These are phyloP conservation scores for Solanum sparsipilum DNA, from an alignment of 257 asterid species.

Conservation along the genomic window DNA sequence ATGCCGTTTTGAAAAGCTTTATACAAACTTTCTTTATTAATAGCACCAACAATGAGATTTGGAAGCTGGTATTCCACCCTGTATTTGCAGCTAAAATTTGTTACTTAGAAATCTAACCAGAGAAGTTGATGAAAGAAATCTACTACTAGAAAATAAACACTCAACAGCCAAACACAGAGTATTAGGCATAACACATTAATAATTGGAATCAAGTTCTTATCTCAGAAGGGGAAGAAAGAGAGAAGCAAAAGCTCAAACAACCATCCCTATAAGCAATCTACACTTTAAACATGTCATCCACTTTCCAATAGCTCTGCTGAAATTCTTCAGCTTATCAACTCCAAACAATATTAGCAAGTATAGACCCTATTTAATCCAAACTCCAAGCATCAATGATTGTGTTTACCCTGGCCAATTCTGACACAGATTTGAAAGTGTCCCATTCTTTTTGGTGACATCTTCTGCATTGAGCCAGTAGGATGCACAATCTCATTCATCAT, in stretches of 20 bases:
- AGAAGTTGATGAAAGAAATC: not conserved
- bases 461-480: not conserved
- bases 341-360: not conserved
- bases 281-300: not conserved
- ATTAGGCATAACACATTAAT: not conserved
- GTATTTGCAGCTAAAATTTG: slow-evolving; percentile 20
- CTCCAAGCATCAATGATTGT: not conserved
- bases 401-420: not conserved
- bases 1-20: slow-evolving; percentile 88
- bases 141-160: not conserved
- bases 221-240: not conserved
- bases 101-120: not conserved
- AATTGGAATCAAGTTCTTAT: not conserved
- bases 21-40: slow-evolving; percentile 87
- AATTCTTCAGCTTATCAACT: not conserved
- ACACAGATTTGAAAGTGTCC: not conserved
- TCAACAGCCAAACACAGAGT: not conserved
- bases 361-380: not conserved
- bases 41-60: slow-evolving; percentile 88
- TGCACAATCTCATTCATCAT: not conserved
- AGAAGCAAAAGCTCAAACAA: not conserved
- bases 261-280: not conserved
- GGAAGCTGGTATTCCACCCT: slow-evolving; percentile 98
- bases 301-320: not conserved
- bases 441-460: not conserved